phyloP scores from a whole-genome alignment of 306 rosid species.

The Vigna unguiculata region DNA sequence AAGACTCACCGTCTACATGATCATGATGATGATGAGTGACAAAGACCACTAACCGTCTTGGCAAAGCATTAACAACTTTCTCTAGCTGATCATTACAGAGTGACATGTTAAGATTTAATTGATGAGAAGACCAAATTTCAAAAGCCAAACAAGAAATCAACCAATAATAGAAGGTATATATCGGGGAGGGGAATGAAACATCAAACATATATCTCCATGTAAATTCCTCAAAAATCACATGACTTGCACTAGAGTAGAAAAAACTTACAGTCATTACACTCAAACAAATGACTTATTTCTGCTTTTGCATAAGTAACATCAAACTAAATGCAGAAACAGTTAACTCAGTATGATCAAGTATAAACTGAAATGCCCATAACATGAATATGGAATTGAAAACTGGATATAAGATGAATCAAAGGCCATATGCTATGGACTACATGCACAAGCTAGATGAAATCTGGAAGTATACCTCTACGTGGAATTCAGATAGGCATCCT shows the following conservation, averaged over 20 bases:
- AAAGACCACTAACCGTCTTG: slow-evolving; percentile 77
- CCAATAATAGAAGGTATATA: slow-evolving; percentile 30
- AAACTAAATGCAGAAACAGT: slow-evolving; percentile 5
- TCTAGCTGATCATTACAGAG: slow-evolving; percentile 65
- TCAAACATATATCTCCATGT: slow-evolving; percentile 11
- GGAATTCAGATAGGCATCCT: slow-evolving; percentile 75
- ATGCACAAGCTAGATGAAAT: slow-evolving; percentile 32
- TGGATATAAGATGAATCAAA: slow-evolving; percentile 29
- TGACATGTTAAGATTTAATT: slow-evolving; percentile 38
- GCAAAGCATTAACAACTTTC: slow-evolving; percentile 75
- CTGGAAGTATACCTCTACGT: slow-evolving; percentile 70
- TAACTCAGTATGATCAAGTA: not conserved
- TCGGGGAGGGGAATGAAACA: slow-evolving; percentile 17
- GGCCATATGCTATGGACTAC: slow-evolving; percentile 25
- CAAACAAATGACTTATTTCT: slow-evolving; percentile 34
- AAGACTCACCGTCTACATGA: slow-evolving; percentile 83
- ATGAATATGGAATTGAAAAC: slow-evolving; percentile 27
- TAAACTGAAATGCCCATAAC: slow-evolving; percentile 37
- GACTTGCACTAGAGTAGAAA: slow-evolving; percentile 17
- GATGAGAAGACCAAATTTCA: slow-evolving; percentile 26
- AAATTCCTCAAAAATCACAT: slow-evolving; percentile 16
- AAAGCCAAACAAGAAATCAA: slow-evolving; percentile 20
- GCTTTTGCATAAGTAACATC: not conserved
- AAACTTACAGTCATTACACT: not conserved
- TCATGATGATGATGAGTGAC: slow-evolving; percentile 88